Evolutionary conservation across 345 rosid species (phyloP), one percentile per base, ranked within the genome.

Genomic region (Balakata baccata): DNA sequence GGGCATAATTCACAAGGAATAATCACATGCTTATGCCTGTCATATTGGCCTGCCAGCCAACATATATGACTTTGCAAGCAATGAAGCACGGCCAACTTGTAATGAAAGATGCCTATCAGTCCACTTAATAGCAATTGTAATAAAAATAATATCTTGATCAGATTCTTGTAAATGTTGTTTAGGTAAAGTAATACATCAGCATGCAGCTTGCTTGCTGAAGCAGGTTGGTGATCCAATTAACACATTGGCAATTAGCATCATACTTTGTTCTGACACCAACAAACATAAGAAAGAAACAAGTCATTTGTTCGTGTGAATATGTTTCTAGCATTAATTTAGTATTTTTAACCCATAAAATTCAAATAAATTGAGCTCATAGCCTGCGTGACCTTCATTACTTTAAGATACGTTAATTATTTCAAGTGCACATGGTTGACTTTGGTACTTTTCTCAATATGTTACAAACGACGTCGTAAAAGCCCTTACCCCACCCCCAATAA

Each of bases 1-100:
- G 29, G 2, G 37, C 56, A 66, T 51, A 16, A 14, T 46, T 43
- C 71, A 74, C 71, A 66, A 56, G 77, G 65, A 29, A 29, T 29
- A 29, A 29, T 29, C 34, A 29, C 34, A 29, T 29, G 34, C 34
- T 25, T 20, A 59, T 65, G 54, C 64, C 47, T 41, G 6, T 37
- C 59, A 37, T 11, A 0, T 64, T 52, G 76, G 53, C 64, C 70
- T 41, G 23, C 56, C 64, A 43, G 49, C 10, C 34, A 43, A 6
- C 23, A 1, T 53, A 73, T 14, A 73, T 14, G 54, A 60, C 22
- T 73, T 65, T 13, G 25, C 47, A 51, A 64, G 20, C 12, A 13
- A 20, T 11, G 41, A 39, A 64, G 7, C 41, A 65, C 11, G 64
- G 53, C 64, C 64, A 16, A 10, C 70, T 53, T 14, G 38, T 13